Conservation (phyloP, 2,329 filamentous ascomycete species). For the Tolypocladium ovalisporum region DNA sequence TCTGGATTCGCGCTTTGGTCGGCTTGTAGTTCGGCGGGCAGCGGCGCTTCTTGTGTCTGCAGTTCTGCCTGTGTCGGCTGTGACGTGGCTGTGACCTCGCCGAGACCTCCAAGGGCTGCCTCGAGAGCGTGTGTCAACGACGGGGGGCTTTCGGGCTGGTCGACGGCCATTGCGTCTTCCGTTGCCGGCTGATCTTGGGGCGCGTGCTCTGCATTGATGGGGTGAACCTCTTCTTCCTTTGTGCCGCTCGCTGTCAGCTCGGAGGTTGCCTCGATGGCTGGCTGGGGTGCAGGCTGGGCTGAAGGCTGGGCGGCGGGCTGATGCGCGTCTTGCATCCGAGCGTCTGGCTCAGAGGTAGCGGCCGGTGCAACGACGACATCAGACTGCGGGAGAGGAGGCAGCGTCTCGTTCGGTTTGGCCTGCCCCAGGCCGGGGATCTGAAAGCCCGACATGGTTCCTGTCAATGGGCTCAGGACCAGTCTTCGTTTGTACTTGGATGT, state of each 20-base stretch:
- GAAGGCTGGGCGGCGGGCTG: neutral
- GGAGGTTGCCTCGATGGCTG: no score
- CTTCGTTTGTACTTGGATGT: neutral
- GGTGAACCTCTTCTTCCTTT: neutral
- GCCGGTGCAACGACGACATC: constrained; percentile 20
- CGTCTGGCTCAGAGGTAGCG: constrained; percentile 9
- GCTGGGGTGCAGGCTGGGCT: neutral
- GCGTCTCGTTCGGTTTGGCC: constrained; percentile 29
- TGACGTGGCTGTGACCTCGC: constrained; percentile 1
- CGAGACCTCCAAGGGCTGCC: constrained; percentile 29
- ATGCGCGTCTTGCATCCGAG: neutral
- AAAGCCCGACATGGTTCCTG: constrained; percentile 30
- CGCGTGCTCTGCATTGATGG: neutral
- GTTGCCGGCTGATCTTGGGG: neutral
- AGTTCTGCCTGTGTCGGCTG: constrained; percentile 3
- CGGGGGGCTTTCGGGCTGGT: constrained; percentile 22
- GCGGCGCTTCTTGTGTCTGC: constrained; percentile 1
- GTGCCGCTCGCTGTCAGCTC: neutral
- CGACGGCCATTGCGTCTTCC: constrained; percentile 25
- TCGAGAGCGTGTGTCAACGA: constrained; percentile 32
- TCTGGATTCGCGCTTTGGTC: constrained; percentile 48
- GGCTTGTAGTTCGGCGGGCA: constrained; percentile 15
- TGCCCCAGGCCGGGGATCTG: constrained; percentile 32
- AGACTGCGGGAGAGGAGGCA: constrained; percentile 23
- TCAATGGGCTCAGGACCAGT: no score